Evolutionary conservation across 352 stramenopile genomes (phyloP).

Genomic region (Elongisporangium undulatum): DNA sequence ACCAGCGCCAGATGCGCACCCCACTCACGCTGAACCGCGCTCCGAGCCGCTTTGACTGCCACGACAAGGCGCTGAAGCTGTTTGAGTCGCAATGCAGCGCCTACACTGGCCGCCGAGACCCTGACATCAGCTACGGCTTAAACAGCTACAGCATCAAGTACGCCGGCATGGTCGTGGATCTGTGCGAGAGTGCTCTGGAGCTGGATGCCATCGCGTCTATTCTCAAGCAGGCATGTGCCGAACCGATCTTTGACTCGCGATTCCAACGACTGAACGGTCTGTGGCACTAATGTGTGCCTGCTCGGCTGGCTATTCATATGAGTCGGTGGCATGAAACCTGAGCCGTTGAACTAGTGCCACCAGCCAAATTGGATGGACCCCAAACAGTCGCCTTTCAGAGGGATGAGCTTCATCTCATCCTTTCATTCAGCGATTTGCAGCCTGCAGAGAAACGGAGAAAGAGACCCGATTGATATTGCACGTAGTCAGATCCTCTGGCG

Average conservation of each 20-base stretch:
- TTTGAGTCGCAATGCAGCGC: slow-evolving; percentile 24
- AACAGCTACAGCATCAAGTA: slow-evolving; percentile 75
- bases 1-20: slow-evolving; percentile 15
- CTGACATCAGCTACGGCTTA: slow-evolving; percentile 30
- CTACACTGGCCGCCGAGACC: slow-evolving; percentile 12
- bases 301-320: not conserved
- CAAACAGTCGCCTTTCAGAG: not conserved
- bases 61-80: slow-evolving; percentile 20
- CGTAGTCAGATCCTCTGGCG: not conserved
- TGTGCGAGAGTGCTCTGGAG: slow-evolving; percentile 28
- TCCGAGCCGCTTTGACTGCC: slow-evolving; percentile 25
- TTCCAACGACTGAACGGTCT: not conserved
- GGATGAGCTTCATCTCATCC: not conserved
- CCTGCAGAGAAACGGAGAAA: not conserved
- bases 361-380: slow-evolving; percentile 6
- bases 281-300: not conserved
- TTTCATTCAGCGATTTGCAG: slow-evolving; percentile 3
- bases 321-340: slow-evolving; percentile 3
- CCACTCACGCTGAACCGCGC: slow-evolving; percentile 21
- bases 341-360: not conserved
- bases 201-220: slow-evolving; percentile 21
- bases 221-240: slow-evolving; percentile 24
- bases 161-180: slow-evolving; percentile 34
- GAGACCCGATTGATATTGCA: not conserved
- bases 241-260: not conserved